Evolutionary conservation across 176 grass and related monocot genomes (phyloP), one percentile per base, ranked within the genome.

Genomic region (Carex pumila): DNA sequence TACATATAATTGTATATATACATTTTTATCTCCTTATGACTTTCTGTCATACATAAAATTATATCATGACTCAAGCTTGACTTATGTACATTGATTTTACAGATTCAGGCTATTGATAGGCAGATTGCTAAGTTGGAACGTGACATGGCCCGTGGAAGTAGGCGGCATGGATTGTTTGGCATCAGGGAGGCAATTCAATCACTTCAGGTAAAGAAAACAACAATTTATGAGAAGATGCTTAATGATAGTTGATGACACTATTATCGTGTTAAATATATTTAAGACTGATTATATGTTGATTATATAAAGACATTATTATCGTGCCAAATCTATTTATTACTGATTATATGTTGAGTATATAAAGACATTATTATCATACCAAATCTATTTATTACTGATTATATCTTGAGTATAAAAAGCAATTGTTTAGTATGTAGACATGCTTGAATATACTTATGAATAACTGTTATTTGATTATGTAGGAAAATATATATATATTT

Each of bases 31-130:
- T 61, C 9, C 18, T 59, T 56, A 8, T 79, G 54, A 31, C 14
- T 67, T 67, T 68, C 65, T 45, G 39, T 71, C 18, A 8, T 21
- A 31, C 22, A 31, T 72, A 11, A 72, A 22, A 49, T 72, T 49
- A 79, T 2, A 79, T 6, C 30, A 79, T 18, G 11, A 57, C 2
- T 47, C 3, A 68, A 32, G 0, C 50, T 21, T 84, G 36, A 36
- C 43, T 10, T 71, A 21, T 3, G n/a, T 21, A 25, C 29, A 47
- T 71, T 84, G 41, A 12, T 54, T 54, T 31, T 71, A 45, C 67
- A 89, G 87, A 85, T 85, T 56, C 70, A 82, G 21, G 84, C 83
- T 34, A 82, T 82, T 43, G 78, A 89, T 25, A 75, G 83, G 12
- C 66, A 89, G 67, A 85, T 85, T 49, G 25, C 36, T 19, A 75